These are phyloP conservation scores for Kluyveromyces dobzhanskii DNA, from an alignment of 805 yeast genomes.

Conservation along the genomic window DNA sequence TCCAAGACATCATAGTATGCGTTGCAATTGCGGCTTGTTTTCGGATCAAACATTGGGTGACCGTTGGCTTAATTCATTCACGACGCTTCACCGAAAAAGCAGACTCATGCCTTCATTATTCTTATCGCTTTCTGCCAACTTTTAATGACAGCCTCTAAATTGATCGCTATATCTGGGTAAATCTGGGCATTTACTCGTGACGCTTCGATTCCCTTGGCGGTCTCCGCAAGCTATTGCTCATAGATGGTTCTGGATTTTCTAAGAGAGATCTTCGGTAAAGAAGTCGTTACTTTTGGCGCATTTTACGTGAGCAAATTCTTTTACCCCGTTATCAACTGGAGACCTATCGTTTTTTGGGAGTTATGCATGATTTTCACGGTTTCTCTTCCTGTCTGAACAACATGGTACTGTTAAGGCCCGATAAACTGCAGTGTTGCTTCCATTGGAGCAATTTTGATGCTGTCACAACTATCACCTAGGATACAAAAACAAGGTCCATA, in stretches of 20 bases:
- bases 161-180: slow-evolving; percentile 57
- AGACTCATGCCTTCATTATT: slow-evolving; percentile 58
- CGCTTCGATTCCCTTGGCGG: slow-evolving; percentile 33
- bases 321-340: slow-evolving; percentile 37
- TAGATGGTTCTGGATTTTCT: slow-evolving; percentile 30
- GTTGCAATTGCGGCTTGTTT: no score
- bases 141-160: slow-evolving; percentile 54
- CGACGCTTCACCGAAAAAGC: slow-evolving; percentile 51
- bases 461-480: slow-evolving; percentile 41
- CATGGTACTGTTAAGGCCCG: slow-evolving; percentile 24
- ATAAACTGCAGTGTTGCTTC: slow-evolving; percentile 66
- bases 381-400: slow-evolving; percentile 47
- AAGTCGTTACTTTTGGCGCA: slow-evolving; percentile 49
- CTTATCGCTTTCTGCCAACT: slow-evolving; percentile 52
- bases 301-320: slow-evolving; percentile 45
- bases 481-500: slow-evolving; percentile 42
- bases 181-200: slow-evolving; percentile 70
- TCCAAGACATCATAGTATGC: no score
- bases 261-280: slow-evolving; percentile 35
- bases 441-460: slow-evolving; percentile 48
- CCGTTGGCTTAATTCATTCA: slow-evolving; percentile 57
- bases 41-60: no score
- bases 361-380: slow-evolving; percentile 41
- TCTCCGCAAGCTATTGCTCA: slow-evolving; percentile 32
- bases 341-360: slow-evolving; percentile 39